Evolutionary conservation across 306 rosid species (phyloP).

Genomic region (Sophora flavescens): DNA sequence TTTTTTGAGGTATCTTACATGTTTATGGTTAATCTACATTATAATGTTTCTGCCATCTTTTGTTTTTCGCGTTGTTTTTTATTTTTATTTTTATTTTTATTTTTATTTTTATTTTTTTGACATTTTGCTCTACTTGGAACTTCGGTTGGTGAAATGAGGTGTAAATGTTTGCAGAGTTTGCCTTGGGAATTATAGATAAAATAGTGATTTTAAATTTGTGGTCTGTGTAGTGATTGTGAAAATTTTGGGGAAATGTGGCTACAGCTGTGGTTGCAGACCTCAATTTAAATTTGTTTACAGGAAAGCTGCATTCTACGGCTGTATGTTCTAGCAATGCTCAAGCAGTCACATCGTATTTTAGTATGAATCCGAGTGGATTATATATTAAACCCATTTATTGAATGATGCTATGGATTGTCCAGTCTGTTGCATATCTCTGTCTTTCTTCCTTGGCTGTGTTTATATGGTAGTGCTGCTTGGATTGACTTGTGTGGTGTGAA

Average conservation of each 20-base stretch:
- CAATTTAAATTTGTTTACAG: conserved; percentile 8
- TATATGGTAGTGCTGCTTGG: conserved; percentile 33
- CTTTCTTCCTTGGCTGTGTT: not conserved
- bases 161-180: not conserved
- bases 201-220: too few relatives aligned
- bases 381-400: conserved; percentile 7
- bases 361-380: conserved; percentile 21
- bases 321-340: not conserved
- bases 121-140: not conserved
- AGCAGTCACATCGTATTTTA: not conserved
- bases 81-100: not conserved
- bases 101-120: too few relatives aligned
- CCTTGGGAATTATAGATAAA: not conserved
- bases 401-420: conserved; percentile 29
- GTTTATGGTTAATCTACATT: not conserved
- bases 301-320: not conserved
- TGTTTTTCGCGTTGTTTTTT: not conserved
- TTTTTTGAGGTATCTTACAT: not conserved
- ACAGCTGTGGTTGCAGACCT: not conserved
- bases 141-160: not conserved
- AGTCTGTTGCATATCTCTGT: not conserved
- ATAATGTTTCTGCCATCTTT: not conserved
- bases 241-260: not conserved
- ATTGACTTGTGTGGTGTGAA: conserved; percentile 25
- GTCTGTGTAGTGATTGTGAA: not conserved